Evolutionary conservation across 345 rosid species (phyloP), one percentile per base, ranked within the genome.

Genomic region (Camelina sativa): DNA sequence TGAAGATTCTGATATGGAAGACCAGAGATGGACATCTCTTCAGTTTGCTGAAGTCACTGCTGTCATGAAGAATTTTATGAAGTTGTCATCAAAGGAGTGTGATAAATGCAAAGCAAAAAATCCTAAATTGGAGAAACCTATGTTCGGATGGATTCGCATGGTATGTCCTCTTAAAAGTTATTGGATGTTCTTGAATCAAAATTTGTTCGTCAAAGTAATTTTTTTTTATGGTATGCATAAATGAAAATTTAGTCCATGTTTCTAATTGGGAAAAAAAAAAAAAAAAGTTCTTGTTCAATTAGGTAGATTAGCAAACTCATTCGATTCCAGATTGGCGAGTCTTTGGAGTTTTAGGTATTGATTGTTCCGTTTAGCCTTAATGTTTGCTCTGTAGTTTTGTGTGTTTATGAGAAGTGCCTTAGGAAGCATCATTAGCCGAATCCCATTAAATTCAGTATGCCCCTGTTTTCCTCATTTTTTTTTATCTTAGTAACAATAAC

Each of bases 21-120:
- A 53, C 64, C 76, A 72, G 73, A 85, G 62, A 55, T 91, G 98
- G 98, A 89, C 96, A 19, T 88, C 98, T 54, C 96, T 93, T 80
- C 98, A 91, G 85, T 84, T 83, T 54, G 30, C 78, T 4, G 91
- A 88, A 80, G 94, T 85, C 28, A 85, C 78, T 69, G 78, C 82
- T 19, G 77, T 88, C 68, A 72, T 93, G 62, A 79, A 79, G 59
- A 70, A 69, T 10, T 86, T 93, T 78, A 37, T 89, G 76, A 91
- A 80, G 84, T 73, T 74, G 35, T 77, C 70, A 41, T 19, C 69
- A 40, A 77, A 23, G 41, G 69, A 73, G 79, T 93, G 98, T 72
- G 63, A 65, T 48, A 69, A 70, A 40, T 93, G 97, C 61, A 1
- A 43, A 9, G 80, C 79, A 30, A 30, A 41, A 43, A 80, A 71